Conservation (phyloP, 2,329 filamentous ascomycete genomes). For the Pseudogymnoascus sp. region DNA sequence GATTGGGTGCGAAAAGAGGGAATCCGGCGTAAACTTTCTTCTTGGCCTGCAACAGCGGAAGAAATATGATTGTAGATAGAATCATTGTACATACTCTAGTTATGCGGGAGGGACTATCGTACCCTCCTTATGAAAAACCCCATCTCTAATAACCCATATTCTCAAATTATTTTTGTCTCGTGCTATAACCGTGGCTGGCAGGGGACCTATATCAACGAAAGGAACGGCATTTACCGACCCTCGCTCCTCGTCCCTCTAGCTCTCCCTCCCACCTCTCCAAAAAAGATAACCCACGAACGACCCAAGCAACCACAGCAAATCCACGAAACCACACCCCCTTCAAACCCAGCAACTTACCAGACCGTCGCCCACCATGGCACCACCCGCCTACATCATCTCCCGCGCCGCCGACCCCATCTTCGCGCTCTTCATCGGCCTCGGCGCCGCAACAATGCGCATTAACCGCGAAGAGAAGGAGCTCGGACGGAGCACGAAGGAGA, state of each 20-base stretch:
- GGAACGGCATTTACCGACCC: background rate
- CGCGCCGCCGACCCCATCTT: slow-evolving; percentile 48
- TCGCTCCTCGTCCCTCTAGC: background rate
- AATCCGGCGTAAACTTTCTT: background rate
- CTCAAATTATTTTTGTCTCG: background rate
- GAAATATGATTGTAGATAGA: slow-evolving; percentile 9
- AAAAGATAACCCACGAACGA: background rate
- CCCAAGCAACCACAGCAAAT: slow-evolving; percentile 5
- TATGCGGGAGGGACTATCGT: background rate
- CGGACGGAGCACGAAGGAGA: slow-evolving; percentile 25
- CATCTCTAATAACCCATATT: background rate
- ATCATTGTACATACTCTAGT: slow-evolving; percentile 6
- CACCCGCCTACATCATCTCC: slow-evolving; percentile 27
- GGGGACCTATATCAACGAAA: background rate
- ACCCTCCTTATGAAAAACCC: background rate
- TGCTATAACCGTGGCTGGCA: background rate
- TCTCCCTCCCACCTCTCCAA: background rate
- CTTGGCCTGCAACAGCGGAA: background rate
- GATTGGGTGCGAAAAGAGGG: background rate
- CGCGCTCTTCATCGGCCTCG: slow-evolving; percentile 43
- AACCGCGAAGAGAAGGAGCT: slow-evolving; percentile 44
- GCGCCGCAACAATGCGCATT: slow-evolving; percentile 45
- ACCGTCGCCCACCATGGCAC: slow-evolving; percentile 21
- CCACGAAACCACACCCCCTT: background rate
- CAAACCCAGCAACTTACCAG: background rate